Conservation (phyloP, 345 rosid genomes). For the Reutealis trisperma region DNA sequence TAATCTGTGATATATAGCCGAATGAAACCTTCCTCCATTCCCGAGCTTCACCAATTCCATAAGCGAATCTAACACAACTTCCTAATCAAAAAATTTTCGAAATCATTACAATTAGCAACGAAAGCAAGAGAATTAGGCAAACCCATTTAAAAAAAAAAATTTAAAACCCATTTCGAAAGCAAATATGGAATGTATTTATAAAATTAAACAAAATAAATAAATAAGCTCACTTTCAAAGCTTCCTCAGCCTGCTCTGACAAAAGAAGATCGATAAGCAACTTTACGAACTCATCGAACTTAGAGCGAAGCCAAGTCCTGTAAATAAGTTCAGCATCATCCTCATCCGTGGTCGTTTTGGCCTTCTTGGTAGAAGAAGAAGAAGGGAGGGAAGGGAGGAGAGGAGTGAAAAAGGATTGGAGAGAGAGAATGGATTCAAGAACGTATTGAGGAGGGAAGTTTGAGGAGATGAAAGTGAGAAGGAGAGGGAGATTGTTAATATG, state of each 20-base stretch:
- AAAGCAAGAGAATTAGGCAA: neutral
- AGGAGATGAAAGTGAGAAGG: constrained; percentile 68
- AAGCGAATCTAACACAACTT: constrained; percentile 68
- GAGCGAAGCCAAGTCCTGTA: constrained; percentile 82
- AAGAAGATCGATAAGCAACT: constrained; percentile 47
- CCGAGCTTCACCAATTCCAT: constrained; percentile 82
- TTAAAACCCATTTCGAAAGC: neutral
- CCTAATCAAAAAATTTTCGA: constrained; percentile 39
- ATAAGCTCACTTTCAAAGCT: constrained; percentile 47
- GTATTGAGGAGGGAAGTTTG: constrained; percentile 58
- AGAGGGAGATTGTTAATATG: constrained; percentile 79
- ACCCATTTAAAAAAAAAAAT: too few relatives aligned
- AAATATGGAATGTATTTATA: too few relatives aligned
- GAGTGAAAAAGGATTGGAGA: constrained; percentile 85
- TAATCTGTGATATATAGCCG: constrained; percentile 66
- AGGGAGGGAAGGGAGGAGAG: constrained; percentile 77
- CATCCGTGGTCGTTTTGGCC: neutral
- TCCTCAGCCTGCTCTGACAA: constrained; percentile 52
- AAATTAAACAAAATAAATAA: neutral
- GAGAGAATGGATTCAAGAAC: constrained; percentile 82
- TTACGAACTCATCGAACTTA: constrained; percentile 70
- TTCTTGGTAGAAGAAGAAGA: constrained; percentile 28
- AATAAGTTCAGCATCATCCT: constrained; percentile 48
- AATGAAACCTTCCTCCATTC: constrained; percentile 67
- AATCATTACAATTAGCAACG: neutral